Evolutionary conservation across 805 yeast species (phyloP), one percentile per base, ranked within the genome.

Genomic region (Babjeviella inositovora): DNA sequence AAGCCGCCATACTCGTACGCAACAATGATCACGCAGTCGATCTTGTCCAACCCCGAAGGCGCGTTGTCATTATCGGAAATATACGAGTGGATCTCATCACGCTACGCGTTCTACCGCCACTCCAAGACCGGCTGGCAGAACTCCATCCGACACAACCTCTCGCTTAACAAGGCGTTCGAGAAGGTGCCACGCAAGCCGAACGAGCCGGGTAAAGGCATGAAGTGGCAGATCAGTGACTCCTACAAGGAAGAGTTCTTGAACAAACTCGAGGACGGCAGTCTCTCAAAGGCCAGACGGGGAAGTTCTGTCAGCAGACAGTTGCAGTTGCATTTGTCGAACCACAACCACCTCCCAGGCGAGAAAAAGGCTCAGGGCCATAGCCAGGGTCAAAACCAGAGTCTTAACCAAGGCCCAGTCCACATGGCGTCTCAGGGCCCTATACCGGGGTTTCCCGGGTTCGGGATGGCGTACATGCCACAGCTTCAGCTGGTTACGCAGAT

Each of bases 151-250:
- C 98, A 90, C 49, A 90, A 90, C 45, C 54, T 90, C 26, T 84
- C 96, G 3, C 57, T 90, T 29, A 90, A 90, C 50, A 90, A 87
- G 54, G 97, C 98, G 9, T 90, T 90, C 52, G 97, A 87, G 40
- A 90, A 90, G 50, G 96, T 87, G 12, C 95, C 97, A 19, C 64
- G 99, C 39, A 68, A 79, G 42, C 85, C 93, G 15, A 76, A 82
- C 45, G 97, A 90, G 51, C 96, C 97, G 0, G 98, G 99, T 10
- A 90, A 90, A 47, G 97, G 98, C 32, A 87, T 90, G 93, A 90
- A 90, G 50, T 90, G 99, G 99, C 92, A 84, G 51, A 85, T 90
- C 28, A 70, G 84, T 32, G 90, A 81, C 19, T 54, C 71, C 22
- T 87, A 77, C 45, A 73, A 76, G 38, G 72, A 71, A 21, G 98